A percentile compares a stretch with the other conserved stretches of the same genome.
phyloP scores from a whole-genome alignment of 192 early-diverging fungal species.

The Phycomyces blakesleeanus region DNA sequence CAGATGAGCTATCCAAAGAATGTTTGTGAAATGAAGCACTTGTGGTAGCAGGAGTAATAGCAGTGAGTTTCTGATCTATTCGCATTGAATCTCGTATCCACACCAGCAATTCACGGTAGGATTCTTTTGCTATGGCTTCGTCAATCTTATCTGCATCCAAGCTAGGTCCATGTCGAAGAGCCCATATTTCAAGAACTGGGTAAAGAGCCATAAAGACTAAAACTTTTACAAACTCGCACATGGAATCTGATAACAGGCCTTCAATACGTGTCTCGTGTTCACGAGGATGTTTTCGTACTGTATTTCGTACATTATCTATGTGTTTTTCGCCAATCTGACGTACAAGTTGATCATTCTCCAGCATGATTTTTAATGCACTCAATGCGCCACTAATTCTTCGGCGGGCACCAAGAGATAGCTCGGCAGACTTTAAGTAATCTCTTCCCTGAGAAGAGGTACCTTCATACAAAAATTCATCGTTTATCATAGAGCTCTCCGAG shows the following conservation, averaged over 20 bases:
- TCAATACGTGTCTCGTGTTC: background rate
- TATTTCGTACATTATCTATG: background rate
- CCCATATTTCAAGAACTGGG: slow-evolving; percentile 9
- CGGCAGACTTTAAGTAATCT: slow-evolving; percentile 4
- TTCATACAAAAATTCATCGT: background rate
- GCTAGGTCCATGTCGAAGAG: slow-evolving; percentile 1
- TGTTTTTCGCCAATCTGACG: background rate
- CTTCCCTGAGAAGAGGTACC: slow-evolving; percentile 3
- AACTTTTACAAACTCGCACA: slow-evolving; percentile 11
- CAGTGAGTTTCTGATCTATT: background rate
- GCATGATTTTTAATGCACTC: slow-evolving; percentile 12
- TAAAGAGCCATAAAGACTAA: slow-evolving; percentile 16
- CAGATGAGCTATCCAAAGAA: background rate
- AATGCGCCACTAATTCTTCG: slow-evolving; percentile 10
- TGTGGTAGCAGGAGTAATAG: background rate
- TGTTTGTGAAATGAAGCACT: background rate
- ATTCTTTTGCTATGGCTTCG: slow-evolving; percentile 3
- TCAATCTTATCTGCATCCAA: slow-evolving; percentile 2
- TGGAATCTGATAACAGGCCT: slow-evolving; percentile 15
- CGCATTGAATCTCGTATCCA: slow-evolving; percentile 2
- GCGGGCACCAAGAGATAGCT: slow-evolving; percentile 1
- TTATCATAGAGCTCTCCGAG: background rate
- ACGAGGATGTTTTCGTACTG: background rate
- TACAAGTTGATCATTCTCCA: slow-evolving; percentile 21
- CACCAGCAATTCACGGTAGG: slow-evolving; percentile 5